Evolutionary conservation across 306 rosid species (phyloP), one percentile per base, ranked within the genome.

Genomic region (Cyamopsis tetragonoloba): DNA sequence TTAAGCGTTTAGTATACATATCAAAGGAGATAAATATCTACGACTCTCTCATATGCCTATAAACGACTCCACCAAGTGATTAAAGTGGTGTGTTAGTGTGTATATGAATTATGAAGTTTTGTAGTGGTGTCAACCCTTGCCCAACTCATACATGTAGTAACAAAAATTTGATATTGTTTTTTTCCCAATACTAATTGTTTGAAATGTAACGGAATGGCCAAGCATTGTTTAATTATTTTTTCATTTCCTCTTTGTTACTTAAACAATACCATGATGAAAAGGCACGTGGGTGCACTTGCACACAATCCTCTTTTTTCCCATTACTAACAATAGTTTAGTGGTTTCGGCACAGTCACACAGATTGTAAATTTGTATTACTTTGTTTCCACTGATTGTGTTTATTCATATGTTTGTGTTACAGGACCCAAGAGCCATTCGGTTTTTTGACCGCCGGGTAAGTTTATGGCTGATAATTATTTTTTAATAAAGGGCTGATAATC

Each of bases 361-460:
- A 2, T 30, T 44, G 44, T 56, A 14, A 58, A 7, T 44, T 46
- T 56, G 44, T 62, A 18, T 42, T 44, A 14, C 74, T 38, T 18
- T 7, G 51, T 66, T 60, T 32, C 24, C 23, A 57, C 56, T 72
- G 62, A 24, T 57, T 54, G 19, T 23, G 26, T 59, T 43, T 17
- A 27, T 72, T 72, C 47, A 4, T 35, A 12, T 80, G 71, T 60
- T 63, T 76, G 41, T 78, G 37, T 69, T 78, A 66, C 92, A 90
- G 99, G 99, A 93, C 48, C 41, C 92, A 46, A 93, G 99, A 77
- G 95, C 97, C 60, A 70, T 93, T 77, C 89, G 99, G 6, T 68
- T 90, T 69, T 93, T 93, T 77, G 96, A 93, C 80, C 96, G 96
- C 44, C 87, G 95, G 88, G 99, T 90, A 47, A 83, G 91, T 86